A percentile compares a stretch with the other conserved stretches of the same genome.
Conservation (phyloP, 2,329 filamentous ascomycete species). For the Sporothrix mexicana region DNA sequence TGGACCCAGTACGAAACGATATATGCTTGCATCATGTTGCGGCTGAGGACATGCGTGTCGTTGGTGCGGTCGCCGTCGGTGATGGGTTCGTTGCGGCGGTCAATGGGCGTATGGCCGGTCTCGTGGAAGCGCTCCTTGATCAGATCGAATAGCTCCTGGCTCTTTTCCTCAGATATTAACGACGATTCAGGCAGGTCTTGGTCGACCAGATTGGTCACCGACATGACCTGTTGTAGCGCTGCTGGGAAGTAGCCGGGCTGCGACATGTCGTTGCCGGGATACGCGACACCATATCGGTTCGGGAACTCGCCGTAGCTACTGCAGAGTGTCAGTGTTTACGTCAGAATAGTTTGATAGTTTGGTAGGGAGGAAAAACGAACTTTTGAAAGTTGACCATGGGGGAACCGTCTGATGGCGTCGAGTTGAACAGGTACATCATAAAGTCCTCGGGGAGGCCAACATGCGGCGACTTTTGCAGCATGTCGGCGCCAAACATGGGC, state of each 20-base stretch:
- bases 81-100: slow-evolving; percentile 76
- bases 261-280: slow-evolving; percentile 55
- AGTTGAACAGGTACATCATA: slow-evolving; percentile 82
- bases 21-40: slow-evolving; percentile 95
- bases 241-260: slow-evolving; percentile 62
- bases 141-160: slow-evolving; percentile 79
- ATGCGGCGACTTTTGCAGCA: slow-evolving; percentile 82
- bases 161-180: slow-evolving; percentile 84
- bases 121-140: slow-evolving; percentile 84
- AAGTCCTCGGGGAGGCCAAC: slow-evolving; percentile 85
- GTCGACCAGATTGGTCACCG: slow-evolving; percentile 83
- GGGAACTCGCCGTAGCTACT: slow-evolving; percentile 59
- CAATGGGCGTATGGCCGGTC: slow-evolving; percentile 73
- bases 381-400: slow-evolving; percentile 59
- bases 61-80: slow-evolving; percentile 77
- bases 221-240: slow-evolving; percentile 80
- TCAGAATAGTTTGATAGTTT: too few relatives aligned
- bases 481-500: slow-evolving; percentile 85
- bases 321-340: not conserved
- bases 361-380: slow-evolving; percentile 47
- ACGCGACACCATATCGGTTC: slow-evolving; percentile 57
- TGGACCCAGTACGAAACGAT: slow-evolving; percentile 93
- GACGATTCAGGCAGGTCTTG: slow-evolving; percentile 79
- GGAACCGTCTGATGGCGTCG: slow-evolving; percentile 57
- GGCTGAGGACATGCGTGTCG: slow-evolving; percentile 72